Base-by-base conservation (phyloP, 306 rosid genomes). In the Dicorynia guianensis region DNA sequence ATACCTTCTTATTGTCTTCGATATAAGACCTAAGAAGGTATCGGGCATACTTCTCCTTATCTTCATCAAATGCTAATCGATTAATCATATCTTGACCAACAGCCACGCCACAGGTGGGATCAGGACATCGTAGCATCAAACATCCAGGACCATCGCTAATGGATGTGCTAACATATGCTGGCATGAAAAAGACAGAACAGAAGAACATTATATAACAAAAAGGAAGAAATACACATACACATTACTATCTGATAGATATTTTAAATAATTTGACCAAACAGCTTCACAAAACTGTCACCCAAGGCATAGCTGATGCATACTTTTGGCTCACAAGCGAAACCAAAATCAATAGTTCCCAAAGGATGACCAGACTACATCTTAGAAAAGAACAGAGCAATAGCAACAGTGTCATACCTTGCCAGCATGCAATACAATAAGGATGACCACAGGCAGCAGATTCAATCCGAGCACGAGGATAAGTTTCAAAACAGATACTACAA, bases 91-190 rank as follows among this genome's bases (percentile, higher is more conserved):
- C 89, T 84, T 93, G 92, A 81, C 83, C 89, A 81, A 93, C 89
- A 82, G 90, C 90, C 58, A 92, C 93, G 69, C 59, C 87, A 81
- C 98, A 93, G 63, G 91, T 76, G 67, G 98, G 98, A 76, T 93
- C 97, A 48, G 98, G 98, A 65, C 98, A 93, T 79, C 93, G 86
- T 87, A 93, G 82, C 88, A 84, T 85, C 80, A 93, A 86, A 87
- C 97, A 91, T 74, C 98, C 97, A 66, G 97, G 97, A 72, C 98
- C 98, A 80, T 87, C 97, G 74, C 85, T 91, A 77, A 93, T 91
- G 76, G 98, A 78, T 7, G 93, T 91, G 77, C 92, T 72, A 67
- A 93, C 87, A 84, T 93, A 93, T 40, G 93, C 97, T 79, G 58
- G 67, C 57, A 83, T 58, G 50, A 15, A 14, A 5, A 75, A 74